Conservation (phyloP, 2,329 filamentous ascomycete genomes). For the Cercospora sojina region DNA sequence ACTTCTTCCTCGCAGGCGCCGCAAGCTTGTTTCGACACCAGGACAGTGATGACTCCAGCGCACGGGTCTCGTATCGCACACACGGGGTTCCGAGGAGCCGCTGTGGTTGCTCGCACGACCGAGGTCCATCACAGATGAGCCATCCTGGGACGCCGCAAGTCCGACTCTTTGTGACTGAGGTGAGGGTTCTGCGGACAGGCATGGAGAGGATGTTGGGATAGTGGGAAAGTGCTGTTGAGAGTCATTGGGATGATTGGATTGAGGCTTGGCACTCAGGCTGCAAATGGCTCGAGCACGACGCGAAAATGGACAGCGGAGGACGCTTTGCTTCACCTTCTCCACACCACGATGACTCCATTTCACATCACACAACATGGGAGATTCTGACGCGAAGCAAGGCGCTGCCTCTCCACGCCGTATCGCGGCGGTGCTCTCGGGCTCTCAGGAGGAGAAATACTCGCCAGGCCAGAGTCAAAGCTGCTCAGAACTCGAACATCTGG, state of each 20-base stretch:
- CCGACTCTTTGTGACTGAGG: background rate
- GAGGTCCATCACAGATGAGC: background rate
- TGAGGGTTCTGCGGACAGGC: background rate
- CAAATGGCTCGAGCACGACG: background rate
- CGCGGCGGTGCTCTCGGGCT: too few species aligned
- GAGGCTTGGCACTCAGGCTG: background rate
- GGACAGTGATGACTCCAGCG: background rate
- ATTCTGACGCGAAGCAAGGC: background rate
- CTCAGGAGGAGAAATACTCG: too few species aligned
- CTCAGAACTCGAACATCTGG: background rate
- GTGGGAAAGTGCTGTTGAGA: background rate
- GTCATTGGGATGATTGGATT: background rate
- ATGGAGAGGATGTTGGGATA: background rate
- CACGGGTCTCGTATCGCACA: background rate
- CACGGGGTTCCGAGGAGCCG: background rate
- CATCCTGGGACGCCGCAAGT: background rate
- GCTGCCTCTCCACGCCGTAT: too few species aligned
- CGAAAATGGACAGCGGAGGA: background rate
- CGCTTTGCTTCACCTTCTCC: background rate
- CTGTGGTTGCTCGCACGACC: background rate
- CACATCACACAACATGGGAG: too few species aligned
- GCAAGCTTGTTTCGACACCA: background rate
- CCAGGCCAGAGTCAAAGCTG: background rate
- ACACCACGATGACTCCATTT: background rate
- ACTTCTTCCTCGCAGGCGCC: background rate